phyloP scores from a whole-genome alignment of 345 rosid species.

The Citrus trifoliata region DNA sequence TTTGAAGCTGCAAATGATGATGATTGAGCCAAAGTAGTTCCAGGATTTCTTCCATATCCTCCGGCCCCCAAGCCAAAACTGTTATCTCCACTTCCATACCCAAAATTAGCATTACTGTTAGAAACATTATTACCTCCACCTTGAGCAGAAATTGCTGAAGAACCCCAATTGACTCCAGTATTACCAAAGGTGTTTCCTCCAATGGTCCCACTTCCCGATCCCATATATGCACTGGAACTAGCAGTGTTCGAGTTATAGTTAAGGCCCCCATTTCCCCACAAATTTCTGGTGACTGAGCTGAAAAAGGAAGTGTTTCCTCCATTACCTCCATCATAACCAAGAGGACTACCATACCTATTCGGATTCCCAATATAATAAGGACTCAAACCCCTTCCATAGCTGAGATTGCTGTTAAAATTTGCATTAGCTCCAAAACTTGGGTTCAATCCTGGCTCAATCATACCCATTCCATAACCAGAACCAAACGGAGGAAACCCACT shows the following conservation, averaged over 20 bases:
- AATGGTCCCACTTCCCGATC: conserved; percentile 46
- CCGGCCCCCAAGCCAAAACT: conserved; percentile 41
- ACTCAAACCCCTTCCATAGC: conserved; percentile 59
- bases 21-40: conserved; percentile 35
- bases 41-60: conserved; percentile 54
- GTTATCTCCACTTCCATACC: conserved; percentile 55
- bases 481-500: conserved; percentile 62
- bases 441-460: conserved; percentile 57
- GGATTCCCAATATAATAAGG: conserved; percentile 63
- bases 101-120: conserved; percentile 41
- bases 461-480: conserved; percentile 56
- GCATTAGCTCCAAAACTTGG: conserved; percentile 46
- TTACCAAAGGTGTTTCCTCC: conserved; percentile 52
- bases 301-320: conserved; percentile 69
- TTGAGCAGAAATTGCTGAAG: conserved; percentile 49
- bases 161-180: conserved; percentile 46
- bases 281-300: conserved; percentile 58
- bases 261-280: conserved; percentile 72
- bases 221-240: conserved; percentile 42
- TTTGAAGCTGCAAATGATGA: conserved; percentile 49
- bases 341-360: conserved; percentile 48
- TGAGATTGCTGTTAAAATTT: conserved; percentile 49
- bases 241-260: conserved; percentile 39
- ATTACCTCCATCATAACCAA: conserved; percentile 61
- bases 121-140: conserved; percentile 48